A percentile compares a stretch with the other conserved stretches of the same genome.
Evolutionary conservation across 2,329 filamentous ascomycete species (phyloP).

Genomic region (Beauveria sp.): DNA sequence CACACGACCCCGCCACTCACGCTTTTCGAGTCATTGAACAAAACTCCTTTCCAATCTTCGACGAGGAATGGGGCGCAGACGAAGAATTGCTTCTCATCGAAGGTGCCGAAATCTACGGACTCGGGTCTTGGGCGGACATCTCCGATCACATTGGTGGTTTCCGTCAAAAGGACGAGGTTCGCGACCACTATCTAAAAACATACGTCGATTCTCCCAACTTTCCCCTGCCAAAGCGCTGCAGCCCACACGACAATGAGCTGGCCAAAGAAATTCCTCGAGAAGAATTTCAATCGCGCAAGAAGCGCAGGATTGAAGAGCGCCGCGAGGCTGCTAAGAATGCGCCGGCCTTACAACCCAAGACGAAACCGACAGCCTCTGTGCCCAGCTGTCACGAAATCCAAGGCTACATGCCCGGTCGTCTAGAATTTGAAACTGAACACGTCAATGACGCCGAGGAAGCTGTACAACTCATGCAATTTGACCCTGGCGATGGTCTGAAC

Average conservation of each 20-base stretch:
- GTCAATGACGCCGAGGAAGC: slow-evolving; percentile 97
- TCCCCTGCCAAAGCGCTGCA: slow-evolving; percentile 78
- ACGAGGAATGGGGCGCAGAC: slow-evolving; percentile 91
- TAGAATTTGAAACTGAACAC: slow-evolving; percentile 97
- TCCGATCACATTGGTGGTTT: slow-evolving; percentile 97
- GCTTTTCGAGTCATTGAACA: slow-evolving; percentile 93
- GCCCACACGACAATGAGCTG: slow-evolving; percentile 70
- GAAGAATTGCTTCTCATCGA: slow-evolving; percentile 91
- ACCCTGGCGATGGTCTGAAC: slow-evolving; percentile 89
- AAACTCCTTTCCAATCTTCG: slow-evolving; percentile 95
- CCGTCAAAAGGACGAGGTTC: slow-evolving; percentile 88
- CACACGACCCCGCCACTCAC: slow-evolving; percentile 81
- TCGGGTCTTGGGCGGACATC: slow-evolving; percentile 96
- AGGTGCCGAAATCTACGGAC: slow-evolving; percentile 89
- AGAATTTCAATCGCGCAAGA: slow-evolving; percentile 88
- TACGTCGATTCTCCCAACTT: slow-evolving; percentile 81
- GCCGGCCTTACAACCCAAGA: slow-evolving; percentile 77
- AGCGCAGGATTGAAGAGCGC: slow-evolving; percentile 83
- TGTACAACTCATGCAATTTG: slow-evolving; percentile 96
- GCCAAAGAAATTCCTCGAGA: slow-evolving; percentile 78
- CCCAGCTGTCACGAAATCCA: slow-evolving; percentile 97
- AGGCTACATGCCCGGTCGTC: slow-evolving; percentile 93
- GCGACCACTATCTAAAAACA: slow-evolving; percentile 84
- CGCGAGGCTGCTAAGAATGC: slow-evolving; percentile 82
- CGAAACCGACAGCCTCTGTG: slow-evolving; percentile 91